Evolutionary conservation across 441 rosid genomes (phyloP), one percentile per base, ranked within the genome.

Genomic region (Metrosideros polymorpha): DNA sequence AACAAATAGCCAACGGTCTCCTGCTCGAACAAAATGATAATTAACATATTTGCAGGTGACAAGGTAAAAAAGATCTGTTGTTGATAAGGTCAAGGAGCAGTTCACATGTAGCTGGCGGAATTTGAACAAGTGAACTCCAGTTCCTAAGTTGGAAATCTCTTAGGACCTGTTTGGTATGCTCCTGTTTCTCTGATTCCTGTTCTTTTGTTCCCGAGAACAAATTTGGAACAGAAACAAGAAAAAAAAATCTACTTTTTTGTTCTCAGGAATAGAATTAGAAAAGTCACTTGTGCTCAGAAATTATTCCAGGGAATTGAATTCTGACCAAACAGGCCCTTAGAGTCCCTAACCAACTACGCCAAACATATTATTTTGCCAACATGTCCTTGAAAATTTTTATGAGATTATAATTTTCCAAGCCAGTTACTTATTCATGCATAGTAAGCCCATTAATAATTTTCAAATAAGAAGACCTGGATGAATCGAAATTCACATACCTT

Each of bases 1-100:
- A 95, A 92, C 90, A 98, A 93, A 86, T 92, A 96, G 84, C 99
- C 99, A 22, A 98, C 93, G 4, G 94, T 91, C 90, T 96, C 99
- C 99, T 98, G 94, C 93, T 89, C 66, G 57, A 87, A 77, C 2
- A 39, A 86, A 18, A 84, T 0, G 79, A 71, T 71, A 39, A 35
- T 35, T 10, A 71, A 71, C 8, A 10, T n/a, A 22, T 39, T 39
- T 71, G 79, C n/a, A 71, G 27, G 47, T 35, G 0, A 71, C 0
- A 42, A 35, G 47, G 47, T 39, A 43, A 71, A 35, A 35, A 22
- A 0, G n/a, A 22, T 22, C 79, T 5, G 8, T 0, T 10, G n/a
- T 71, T 5, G 27, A 22, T 39, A 39, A 39, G 47, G 79, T 71
- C 47, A 71, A 4, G 7, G 27, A 0, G 79, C 47, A 71, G n/a